A percentile compares a stretch with the other conserved stretches of the same genome.
Conservation (phyloP, 1,139 yeast genomes). For the Geotrichum restrictum region DNA sequence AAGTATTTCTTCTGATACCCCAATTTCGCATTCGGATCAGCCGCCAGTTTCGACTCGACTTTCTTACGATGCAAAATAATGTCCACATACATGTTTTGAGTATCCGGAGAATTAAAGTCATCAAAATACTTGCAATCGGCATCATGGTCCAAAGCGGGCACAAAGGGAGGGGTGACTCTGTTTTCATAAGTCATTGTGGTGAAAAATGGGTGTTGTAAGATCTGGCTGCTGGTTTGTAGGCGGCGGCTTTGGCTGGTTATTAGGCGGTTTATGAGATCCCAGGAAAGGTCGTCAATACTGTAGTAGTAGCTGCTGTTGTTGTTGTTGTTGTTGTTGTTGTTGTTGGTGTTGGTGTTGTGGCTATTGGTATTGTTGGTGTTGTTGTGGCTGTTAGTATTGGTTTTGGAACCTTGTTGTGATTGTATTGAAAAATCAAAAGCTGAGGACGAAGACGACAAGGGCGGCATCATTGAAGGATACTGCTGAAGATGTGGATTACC, state of each 20-base stretch:
- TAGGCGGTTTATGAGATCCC: conserved; percentile 18
- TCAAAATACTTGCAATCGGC: conserved; percentile 22
- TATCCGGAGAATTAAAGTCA: conserved; percentile 22
- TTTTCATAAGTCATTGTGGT: conserved; percentile 9
- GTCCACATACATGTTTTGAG: conserved; percentile 20
- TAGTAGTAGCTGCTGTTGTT: neutral
- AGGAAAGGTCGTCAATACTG: conserved; percentile 16
- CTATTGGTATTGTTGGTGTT: neutral
- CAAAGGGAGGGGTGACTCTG: conserved; percentile 18
- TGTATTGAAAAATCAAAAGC: too few species aligned
- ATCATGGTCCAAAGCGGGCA: conserved; percentile 19
- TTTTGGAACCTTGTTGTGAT: too few species aligned
- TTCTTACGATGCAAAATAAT: conserved; percentile 20
- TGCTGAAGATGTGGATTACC: neutral
- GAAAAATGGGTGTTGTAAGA: conserved; percentile 18
- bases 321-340: neutral
- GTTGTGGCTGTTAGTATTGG: neutral
- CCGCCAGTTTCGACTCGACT: conserved; percentile 12
- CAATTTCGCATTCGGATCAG: conserved; percentile 15
- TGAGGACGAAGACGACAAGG: too few species aligned
- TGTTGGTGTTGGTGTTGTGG: conserved; percentile 1
- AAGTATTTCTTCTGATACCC: conserved; percentile 16
- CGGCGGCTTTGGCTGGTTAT: conserved; percentile 12
- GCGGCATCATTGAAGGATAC: too few species aligned
- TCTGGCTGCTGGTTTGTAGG: conserved; percentile 15